phyloP scores from a whole-genome alignment of 1,284 basidiomycete species.

The Ceratobasidium sp. region DNA sequence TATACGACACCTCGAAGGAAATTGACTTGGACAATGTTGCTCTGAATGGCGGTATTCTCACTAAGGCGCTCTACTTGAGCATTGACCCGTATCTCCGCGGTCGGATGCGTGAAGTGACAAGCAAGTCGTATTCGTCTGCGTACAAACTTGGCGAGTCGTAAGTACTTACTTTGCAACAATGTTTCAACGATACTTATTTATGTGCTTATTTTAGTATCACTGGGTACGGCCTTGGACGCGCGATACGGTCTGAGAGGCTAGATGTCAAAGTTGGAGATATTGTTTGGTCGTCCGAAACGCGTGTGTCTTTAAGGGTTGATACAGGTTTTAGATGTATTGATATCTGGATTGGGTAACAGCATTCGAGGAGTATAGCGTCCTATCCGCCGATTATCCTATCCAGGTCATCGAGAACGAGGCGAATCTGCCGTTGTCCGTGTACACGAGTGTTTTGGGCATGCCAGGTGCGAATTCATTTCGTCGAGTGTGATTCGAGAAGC shows the following conservation, averaged over 20 bases:
- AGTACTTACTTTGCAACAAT: conserved; percentile 1
- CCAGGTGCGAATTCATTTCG: conserved; percentile 53
- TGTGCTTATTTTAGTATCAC: conserved; percentile 52
- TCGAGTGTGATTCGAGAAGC: no score
- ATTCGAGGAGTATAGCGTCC: conserved; percentile 48
- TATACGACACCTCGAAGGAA: conserved; percentile 62
- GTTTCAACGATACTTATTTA: no score
- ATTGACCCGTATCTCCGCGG: conserved; percentile 67
- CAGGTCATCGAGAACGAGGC: conserved; percentile 57
- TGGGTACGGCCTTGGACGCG: conserved; percentile 50
- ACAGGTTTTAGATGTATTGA: conserved; percentile 54
- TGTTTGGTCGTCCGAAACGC: conserved; percentile 57
- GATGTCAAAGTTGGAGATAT: conserved; percentile 62
- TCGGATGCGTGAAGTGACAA: conserved; percentile 56
- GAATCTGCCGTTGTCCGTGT: conserved; percentile 63
- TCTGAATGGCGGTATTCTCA: conserved; percentile 66
- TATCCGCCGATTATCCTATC: conserved; percentile 46
- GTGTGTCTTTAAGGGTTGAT: conserved; percentile 48
- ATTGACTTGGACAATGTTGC: conserved; percentile 68
- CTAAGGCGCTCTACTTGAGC: conserved; percentile 64
- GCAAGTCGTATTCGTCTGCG: conserved; percentile 49
- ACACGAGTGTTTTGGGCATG: conserved; percentile 65
- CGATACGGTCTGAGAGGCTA: conserved; percentile 54
- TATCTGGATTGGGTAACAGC: background rate
- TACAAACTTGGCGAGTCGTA: conserved; percentile 61